These are phyloP conservation scores for Aspergillus pseudoglaucus DNA, from an alignment of 2,329 filamentous ascomycete genomes.

Conservation along the genomic window DNA sequence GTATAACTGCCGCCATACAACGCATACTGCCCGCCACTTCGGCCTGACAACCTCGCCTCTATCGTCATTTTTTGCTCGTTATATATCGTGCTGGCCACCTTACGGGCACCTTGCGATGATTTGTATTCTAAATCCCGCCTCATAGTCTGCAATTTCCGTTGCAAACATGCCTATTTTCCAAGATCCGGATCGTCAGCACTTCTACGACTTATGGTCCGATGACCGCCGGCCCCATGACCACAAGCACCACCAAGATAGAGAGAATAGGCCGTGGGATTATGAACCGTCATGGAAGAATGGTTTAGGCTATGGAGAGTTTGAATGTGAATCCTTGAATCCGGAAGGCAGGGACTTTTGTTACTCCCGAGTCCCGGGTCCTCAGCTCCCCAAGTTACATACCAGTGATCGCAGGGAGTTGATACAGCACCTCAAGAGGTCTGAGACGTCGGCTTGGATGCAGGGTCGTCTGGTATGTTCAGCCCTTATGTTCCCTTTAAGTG, in stretches of 20 bases:
- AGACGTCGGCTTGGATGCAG: constrained; percentile 68
- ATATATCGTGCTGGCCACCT: constrained; percentile 9
- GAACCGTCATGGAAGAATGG: constrained; percentile 7
- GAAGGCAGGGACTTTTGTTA: constrained; percentile 9
- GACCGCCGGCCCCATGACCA: constrained; percentile 10
- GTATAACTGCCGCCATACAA: neutral
- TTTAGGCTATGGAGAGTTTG: constrained; percentile 7
- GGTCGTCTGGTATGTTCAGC: constrained; percentile 50
- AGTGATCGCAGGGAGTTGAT: constrained; percentile 71
- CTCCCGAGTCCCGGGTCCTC: constrained; percentile 7
- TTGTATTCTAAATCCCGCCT: constrained; percentile 6
- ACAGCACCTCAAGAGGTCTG: constrained; percentile 70
- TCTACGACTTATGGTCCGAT: constrained; percentile 21
- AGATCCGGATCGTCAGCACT: constrained; percentile 26
- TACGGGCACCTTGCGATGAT: constrained; percentile 20
- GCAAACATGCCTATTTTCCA: constrained; percentile 31
- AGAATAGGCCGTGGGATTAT: constrained; percentile 4
- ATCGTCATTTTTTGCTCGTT: neutral
- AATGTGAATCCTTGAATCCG: constrained; percentile 8
- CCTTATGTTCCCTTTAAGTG: neutral
- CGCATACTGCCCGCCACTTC: neutral
- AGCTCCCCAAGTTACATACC: constrained; percentile 18
- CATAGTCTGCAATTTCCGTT: constrained; percentile 10
- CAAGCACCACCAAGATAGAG: constrained; percentile 1
- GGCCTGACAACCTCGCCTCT: neutral